Evolutionary conservation across 2,329 filamentous ascomycete genomes (phyloP).

Genomic region (Xylariaceae sp.): DNA sequence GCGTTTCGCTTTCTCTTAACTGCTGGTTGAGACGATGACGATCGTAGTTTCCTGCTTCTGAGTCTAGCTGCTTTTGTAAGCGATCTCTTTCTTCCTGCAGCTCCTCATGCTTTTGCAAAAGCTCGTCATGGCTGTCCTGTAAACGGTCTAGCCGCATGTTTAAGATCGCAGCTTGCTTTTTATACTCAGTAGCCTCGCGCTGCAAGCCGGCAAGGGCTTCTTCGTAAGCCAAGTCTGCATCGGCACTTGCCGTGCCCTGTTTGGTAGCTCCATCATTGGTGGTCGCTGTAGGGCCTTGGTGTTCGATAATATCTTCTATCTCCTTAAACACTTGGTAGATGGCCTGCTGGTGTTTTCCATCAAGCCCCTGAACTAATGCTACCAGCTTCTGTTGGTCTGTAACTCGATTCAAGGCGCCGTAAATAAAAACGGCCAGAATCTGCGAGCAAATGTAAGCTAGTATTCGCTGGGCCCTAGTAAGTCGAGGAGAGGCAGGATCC

Average conservation of each 20-base stretch:
- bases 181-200: constrained; percentile 47
- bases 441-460: constrained; percentile 13
- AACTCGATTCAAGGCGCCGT: constrained; percentile 15
- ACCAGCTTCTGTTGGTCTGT: constrained; percentile 23
- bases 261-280: constrained; percentile 17
- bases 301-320: constrained; percentile 20
- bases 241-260: constrained; percentile 31
- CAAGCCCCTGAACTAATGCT: constrained; percentile 13
- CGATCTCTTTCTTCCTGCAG: constrained; percentile 59
- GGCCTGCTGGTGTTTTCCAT: constrained; percentile 15
- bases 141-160: constrained; percentile 57
- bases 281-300: constrained; percentile 33
- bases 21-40: constrained; percentile 51
- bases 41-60: constrained; percentile 46
- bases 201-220: constrained; percentile 49
- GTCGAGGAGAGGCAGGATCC: neutral
- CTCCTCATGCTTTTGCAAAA: constrained; percentile 48
- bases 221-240: constrained; percentile 54
- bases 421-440: constrained; percentile 22
- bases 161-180: constrained; percentile 55
- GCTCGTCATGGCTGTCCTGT: constrained; percentile 58
- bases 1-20: constrained; percentile 62
- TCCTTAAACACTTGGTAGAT: constrained; percentile 36
- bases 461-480: neutral
- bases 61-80: constrained; percentile 50